phyloP scores from a whole-genome alignment of 768 basidiomycete species.

The Tulasnella sp. region DNA sequence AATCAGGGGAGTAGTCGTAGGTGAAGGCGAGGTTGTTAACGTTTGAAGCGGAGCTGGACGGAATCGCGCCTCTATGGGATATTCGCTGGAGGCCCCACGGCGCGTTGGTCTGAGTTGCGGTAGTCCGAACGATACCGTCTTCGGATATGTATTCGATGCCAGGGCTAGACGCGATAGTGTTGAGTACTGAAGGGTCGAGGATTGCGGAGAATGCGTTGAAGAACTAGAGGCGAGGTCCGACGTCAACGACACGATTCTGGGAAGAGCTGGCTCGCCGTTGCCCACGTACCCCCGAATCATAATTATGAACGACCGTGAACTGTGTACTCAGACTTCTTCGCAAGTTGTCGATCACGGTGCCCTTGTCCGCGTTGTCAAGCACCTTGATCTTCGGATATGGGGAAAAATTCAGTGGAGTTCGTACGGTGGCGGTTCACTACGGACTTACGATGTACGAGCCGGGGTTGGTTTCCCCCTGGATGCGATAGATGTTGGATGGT shows the following conservation, averaged over 20 bases:
- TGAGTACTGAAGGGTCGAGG: slow-evolving; percentile 1
- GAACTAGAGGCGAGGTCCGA: background rate
- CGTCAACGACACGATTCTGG: background rate
- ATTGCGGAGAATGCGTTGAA: slow-evolving; percentile 24
- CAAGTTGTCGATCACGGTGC: background rate
- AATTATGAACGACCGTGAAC: slow-evolving; percentile 22
- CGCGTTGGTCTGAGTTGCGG: background rate
- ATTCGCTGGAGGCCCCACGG: slow-evolving; percentile 20
- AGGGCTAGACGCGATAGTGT: background rate
- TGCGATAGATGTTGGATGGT: background rate
- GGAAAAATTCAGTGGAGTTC: background rate
- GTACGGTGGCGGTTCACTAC: too few relatives aligned
- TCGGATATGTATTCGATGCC: slow-evolving; percentile 25
- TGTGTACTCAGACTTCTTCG: background rate
- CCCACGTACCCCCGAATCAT: slow-evolving; percentile 18
- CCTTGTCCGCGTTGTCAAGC: background rate
- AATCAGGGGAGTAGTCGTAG: slow-evolving; percentile 27
- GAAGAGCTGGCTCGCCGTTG: background rate
- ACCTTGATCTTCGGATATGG: slow-evolving; percentile 3
- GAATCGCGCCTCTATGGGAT: background rate
- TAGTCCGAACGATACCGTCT: slow-evolving; percentile 18
- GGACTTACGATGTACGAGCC: slow-evolving; percentile 26
- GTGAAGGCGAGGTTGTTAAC: too few relatives aligned
- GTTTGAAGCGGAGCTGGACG: background rate
- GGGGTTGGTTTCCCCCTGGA: slow-evolving; percentile 11